phyloP scores from a whole-genome alignment of 2,329 filamentous ascomycete genomes.

The Penicillium rolfsii region DNA sequence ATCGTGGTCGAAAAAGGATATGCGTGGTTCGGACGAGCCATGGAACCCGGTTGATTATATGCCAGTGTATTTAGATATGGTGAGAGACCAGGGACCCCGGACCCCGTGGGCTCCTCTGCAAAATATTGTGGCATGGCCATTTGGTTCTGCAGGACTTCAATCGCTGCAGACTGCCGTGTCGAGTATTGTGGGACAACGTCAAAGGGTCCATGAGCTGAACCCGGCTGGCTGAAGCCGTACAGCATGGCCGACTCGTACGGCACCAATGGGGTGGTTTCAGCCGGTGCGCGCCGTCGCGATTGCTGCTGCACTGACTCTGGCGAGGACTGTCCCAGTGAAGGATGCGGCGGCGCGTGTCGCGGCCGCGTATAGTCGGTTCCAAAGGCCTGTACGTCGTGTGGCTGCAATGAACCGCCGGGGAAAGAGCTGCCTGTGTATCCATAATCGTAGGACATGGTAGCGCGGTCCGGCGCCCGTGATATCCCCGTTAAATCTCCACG shows the following conservation, averaged over 20 bases:
- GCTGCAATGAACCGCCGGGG: constrained; percentile 48
- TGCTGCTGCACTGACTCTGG: constrained; percentile 21
- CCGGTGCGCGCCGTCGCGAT: constrained; percentile 32
- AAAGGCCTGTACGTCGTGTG: constrained; percentile 62
- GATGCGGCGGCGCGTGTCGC: constrained; percentile 36
- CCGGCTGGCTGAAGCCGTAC: constrained; percentile 74
- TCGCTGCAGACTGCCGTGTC: constrained; percentile 72
- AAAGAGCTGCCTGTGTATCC: constrained; percentile 60
- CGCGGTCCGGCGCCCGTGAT: constrained; percentile 41
- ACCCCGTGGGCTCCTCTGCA: constrained; percentile 65
- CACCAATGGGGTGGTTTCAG: constrained; percentile 43
- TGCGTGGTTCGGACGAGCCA: constrained; percentile 53
- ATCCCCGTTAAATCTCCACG: constrained; percentile 42
- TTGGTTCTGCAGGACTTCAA: constrained; percentile 73
- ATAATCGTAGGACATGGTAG: constrained; percentile 51
- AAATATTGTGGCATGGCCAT: constrained; percentile 78
- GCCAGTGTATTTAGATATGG: constrained; percentile 66
- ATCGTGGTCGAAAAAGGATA: constrained; percentile 58
- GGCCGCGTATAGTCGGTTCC: constrained; percentile 61
- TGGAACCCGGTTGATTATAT: constrained; percentile 65
- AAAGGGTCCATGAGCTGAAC: constrained; percentile 66
- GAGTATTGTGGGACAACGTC: constrained; percentile 76
- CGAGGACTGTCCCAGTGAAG: constrained; percentile 18
- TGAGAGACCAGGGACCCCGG: constrained; percentile 60
- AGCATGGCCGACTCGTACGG: constrained; percentile 69